These are phyloP conservation scores for grape (Vitis vinifera) DNA, from an alignment of 164 flowering plant genomes.

Conservation along the genomic window ASM3070453v1 NC_081812.1:11741501-11742000, in stretches of 20 bases:
- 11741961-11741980: too few species aligned
- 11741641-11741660: background rate
- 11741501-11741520: too few species aligned
- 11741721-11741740: constrained; percentile 23
- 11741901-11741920: background rate
- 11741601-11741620: too few species aligned
- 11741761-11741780: constrained; percentile 85
- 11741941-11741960: background rate
- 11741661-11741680: background rate
- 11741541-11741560: too few species aligned
- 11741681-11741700: background rate
- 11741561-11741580: too few species aligned
- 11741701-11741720: background rate
- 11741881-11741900: background rate
- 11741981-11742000: background rate
- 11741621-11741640: too few species aligned
- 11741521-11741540: too few species aligned
- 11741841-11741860: constrained; percentile 7
- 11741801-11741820: constrained; percentile 88
- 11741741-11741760: constrained; percentile 98
- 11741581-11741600: too few species aligned
- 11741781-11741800: constrained; percentile 87
- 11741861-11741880: background rate
- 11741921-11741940: background rate
- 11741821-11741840: constrained; percentile 89